These are phyloP conservation scores for Magnusiomyces paraingens DNA, from an alignment of 1,139 yeast species.

Conservation along the genomic window DNA sequence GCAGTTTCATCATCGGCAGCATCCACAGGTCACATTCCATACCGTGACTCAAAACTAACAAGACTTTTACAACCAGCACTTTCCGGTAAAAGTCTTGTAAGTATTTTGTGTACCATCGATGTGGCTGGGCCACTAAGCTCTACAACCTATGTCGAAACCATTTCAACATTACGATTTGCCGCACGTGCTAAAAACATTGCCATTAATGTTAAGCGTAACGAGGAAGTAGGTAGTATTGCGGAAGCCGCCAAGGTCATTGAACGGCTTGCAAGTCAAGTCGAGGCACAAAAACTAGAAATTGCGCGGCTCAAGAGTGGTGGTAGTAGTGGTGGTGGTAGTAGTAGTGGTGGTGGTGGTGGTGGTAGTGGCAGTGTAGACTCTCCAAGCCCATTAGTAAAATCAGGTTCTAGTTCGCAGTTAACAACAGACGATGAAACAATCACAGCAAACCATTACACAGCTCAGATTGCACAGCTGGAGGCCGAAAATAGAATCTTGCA, in stretches of 20 bases:
- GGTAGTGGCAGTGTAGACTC: background rate
- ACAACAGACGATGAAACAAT: too few species aligned
- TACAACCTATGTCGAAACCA: constrained; percentile 62
- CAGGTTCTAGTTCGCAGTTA: background rate
- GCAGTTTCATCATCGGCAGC: constrained; percentile 24
- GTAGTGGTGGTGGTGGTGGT: constrained; percentile 8
- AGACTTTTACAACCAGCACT: constrained; percentile 85
- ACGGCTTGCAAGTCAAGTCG: constrained; percentile 33
- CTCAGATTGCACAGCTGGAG: constrained; percentile 42
- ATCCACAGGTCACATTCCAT: constrained; percentile 60
- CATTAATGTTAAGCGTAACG: constrained; percentile 55
- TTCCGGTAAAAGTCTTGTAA: constrained; percentile 80
- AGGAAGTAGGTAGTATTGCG: constrained; percentile 21
- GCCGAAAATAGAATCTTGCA: constrained; percentile 56
- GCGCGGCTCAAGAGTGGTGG: constrained; percentile 23
- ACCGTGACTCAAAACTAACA: constrained; percentile 86
- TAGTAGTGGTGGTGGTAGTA: background rate
- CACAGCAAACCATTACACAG: constrained; percentile 3
- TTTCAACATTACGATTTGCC: constrained; percentile 84
- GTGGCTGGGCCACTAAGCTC: background rate
- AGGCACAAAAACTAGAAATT: constrained; percentile 36
- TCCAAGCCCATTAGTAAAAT: background rate
- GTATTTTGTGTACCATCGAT: constrained; percentile 65
- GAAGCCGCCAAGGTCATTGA: constrained; percentile 23
- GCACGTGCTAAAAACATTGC: constrained; percentile 85